Evolutionary conservation across 208 protist species (phyloP), one percentile per base, ranked within the genome.

Genomic region (Leishmania braziliensis): DNA sequence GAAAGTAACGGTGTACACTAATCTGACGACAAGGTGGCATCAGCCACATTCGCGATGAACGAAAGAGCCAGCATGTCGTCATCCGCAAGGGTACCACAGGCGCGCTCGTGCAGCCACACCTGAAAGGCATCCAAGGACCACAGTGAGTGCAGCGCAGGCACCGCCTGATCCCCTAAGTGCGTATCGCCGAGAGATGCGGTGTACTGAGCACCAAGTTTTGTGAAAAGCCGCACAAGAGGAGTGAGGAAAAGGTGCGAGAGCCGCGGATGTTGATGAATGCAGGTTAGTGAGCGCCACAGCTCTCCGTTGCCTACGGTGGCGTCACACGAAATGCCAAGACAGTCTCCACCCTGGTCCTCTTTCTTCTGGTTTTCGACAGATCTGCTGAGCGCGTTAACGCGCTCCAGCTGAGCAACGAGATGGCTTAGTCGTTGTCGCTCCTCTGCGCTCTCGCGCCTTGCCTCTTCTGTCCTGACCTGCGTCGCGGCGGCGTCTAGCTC

Each of bases 401-500:
- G 33, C 3, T 39, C 29, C 29, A 76, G 51, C 72, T 76, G 51
- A 58, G 26, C 33, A 3, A 29, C 18, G 16, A 62, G 12, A 20
- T 10, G 10, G 12, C n/a, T 10, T 3, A 76, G 33, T 14, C 51
- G 48, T 16, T 14, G 33, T 18, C 36, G 74, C 4, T 43, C 54
- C 10, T 39, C 74, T 23, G 53, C 60, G 39, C 46, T 46, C n/a
- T 68, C 62, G 60, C 74, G 74, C 74, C 39, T 39, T 3, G 72
- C 50, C 6, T 50, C 75, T 29, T 78, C 58, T n/a, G 23, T 54
- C 9, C 58, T 1, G 3, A 86, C 39, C 66, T 72, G 72, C n/a
- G 74, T 48, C 3, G 56, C 71, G 0, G 58, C 72, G 0, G 10
- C 23, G 0, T 82, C 78, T 23, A 86, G 53, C 58, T 86, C 78